Conservation (phyloP, 106 monocot species). For the Agapanthus africanus region DNA sequence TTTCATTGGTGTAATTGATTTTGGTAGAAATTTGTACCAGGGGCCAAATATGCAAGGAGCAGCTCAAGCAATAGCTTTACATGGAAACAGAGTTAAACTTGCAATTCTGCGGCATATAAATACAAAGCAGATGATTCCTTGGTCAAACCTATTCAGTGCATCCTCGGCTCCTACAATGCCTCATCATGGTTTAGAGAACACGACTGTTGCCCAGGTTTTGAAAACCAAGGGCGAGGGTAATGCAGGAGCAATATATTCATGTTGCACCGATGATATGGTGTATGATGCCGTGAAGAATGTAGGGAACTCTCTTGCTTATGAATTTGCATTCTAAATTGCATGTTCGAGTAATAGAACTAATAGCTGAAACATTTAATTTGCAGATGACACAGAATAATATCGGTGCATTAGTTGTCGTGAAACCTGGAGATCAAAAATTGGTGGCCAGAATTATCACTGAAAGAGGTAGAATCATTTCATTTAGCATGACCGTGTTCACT, state of each 20-base stretch:
- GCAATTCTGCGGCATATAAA: constrained; percentile 28
- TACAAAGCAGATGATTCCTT: no score
- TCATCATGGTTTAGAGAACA: constrained; percentile 49
- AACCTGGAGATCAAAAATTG: constrained; percentile 41
- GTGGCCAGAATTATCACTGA: constrained; percentile 58
- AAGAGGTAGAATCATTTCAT: constrained; percentile 42
- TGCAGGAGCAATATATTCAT: constrained; percentile 31
- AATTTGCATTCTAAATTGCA: not conserved
- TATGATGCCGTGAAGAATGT: constrained; percentile 52
- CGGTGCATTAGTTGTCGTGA: constrained; percentile 49
- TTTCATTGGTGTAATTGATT: no score
- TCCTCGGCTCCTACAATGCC: constrained; percentile 9
- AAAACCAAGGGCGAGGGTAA: constrained; percentile 38
- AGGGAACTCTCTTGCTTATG: not conserved
- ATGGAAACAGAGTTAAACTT: constrained; percentile 31
- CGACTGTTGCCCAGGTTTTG: constrained; percentile 41
- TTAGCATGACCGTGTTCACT: no score
- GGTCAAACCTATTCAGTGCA: constrained; percentile 5
- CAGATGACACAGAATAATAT: constrained; percentile 30
- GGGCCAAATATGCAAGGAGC: constrained; percentile 37
- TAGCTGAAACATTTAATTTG: not conserved
- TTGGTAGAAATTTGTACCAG: not conserved
- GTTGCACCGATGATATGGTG: constrained; percentile 33
- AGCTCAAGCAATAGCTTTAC: constrained; percentile 24
- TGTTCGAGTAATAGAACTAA: not conserved